phyloP scores from a whole-genome alignment of 129 eudicot genomes.

The Lactuca sativa region DNA sequence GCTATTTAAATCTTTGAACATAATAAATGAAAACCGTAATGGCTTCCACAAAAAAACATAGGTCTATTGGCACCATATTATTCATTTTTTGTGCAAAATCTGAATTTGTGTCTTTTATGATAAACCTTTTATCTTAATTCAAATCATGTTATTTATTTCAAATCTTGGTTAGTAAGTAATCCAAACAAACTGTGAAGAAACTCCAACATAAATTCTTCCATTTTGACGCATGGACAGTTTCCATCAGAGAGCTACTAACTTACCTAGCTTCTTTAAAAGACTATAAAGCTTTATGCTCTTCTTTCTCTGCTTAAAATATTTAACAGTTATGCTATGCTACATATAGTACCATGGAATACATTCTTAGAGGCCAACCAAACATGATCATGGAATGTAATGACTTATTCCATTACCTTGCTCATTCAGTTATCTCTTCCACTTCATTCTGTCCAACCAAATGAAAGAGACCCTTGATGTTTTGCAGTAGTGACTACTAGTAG shows the following conservation, averaged over 20 bases:
- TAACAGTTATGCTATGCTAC: too few species aligned
- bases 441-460: too few species aligned
- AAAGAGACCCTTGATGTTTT: background rate
- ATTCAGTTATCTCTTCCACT: background rate
- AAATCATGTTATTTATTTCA: background rate
- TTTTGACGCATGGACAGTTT: slow-evolving; percentile 7
- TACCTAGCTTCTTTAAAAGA: slow-evolving; percentile 1
- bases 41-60: background rate
- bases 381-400: too few species aligned
- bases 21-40: background rate
- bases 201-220: background rate
- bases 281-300: too few species aligned
- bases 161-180: background rate
- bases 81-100: background rate
- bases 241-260: background rate
- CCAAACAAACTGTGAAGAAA: background rate
- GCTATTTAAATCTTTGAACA: too few species aligned
- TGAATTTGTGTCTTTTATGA: background rate
- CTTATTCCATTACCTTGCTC: background rate
- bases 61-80: background rate
- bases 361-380: too few species aligned
- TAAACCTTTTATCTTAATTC: too few species aligned
- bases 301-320: too few species aligned
- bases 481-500: background rate
- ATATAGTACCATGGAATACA: too few species aligned